phyloP scores from a whole-genome alignment of 495 filamentous ascomycete species.

The Tirmania nivea region DNA sequence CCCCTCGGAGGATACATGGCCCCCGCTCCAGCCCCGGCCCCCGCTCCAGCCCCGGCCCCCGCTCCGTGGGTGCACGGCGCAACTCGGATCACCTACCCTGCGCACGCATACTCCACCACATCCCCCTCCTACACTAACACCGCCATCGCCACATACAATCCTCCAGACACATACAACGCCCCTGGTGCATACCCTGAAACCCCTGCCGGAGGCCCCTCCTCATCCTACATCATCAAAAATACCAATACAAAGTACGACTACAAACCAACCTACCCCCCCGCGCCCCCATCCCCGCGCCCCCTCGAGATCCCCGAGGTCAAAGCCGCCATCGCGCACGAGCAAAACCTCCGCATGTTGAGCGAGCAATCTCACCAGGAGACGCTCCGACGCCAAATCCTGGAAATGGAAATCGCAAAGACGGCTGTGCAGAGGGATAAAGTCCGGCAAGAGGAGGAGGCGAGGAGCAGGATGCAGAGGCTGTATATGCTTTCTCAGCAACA shows the following conservation, averaged over 20 bases:
- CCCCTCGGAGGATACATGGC: background rate
- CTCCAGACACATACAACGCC: background rate
- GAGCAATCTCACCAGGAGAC: background rate
- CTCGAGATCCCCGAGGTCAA: background rate
- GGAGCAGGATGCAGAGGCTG: background rate
- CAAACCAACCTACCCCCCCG: background rate
- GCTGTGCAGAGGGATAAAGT: background rate
- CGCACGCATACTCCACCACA: background rate
- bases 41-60: background rate
- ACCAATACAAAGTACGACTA: background rate
- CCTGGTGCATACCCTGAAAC: background rate
- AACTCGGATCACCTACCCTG: background rate
- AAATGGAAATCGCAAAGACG: background rate
- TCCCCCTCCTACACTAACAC: background rate
- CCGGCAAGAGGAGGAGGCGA: background rate
- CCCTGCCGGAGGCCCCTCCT: background rate
- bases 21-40: background rate
- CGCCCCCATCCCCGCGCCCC: background rate
- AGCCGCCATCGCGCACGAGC: background rate
- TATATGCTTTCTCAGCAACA: background rate
- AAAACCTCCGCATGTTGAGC: background rate
- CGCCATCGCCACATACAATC: background rate
- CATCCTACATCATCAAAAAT: background rate
- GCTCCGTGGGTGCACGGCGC: background rate
- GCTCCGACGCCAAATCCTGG: background rate